phyloP scores from a whole-genome alignment of 2,329 filamentous ascomycete genomes.

The Tolypocladium nubicola region DNA sequence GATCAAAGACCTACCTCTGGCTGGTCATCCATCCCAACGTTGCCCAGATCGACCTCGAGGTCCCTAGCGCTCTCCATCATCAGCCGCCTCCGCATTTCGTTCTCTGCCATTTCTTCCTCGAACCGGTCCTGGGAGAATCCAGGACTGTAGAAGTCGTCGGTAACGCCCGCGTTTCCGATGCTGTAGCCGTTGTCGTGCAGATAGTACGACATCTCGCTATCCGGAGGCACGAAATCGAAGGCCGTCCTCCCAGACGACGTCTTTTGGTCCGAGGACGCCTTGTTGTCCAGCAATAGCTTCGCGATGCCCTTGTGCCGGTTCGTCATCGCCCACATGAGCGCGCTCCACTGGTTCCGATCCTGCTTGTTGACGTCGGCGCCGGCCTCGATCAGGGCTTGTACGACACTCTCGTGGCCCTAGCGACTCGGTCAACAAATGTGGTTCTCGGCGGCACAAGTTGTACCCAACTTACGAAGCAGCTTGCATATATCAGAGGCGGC shows the following conservation, averaged over 20 bases:
- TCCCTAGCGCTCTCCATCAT: slow-evolving; percentile 99
- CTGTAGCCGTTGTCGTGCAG: slow-evolving; percentile 89
- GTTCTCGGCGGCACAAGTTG: slow-evolving; percentile 1
- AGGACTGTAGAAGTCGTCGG: slow-evolving; percentile 87
- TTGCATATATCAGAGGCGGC: slow-evolving; percentile 92
- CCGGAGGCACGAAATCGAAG: slow-evolving; percentile 88
- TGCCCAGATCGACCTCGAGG: slow-evolving; percentile 90
- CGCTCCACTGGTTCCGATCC: slow-evolving; percentile 94
- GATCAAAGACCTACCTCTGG: slow-evolving; percentile 56
- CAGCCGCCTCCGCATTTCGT: slow-evolving; percentile 87
- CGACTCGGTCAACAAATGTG: slow-evolving; percentile 1
- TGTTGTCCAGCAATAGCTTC: slow-evolving; percentile 83
- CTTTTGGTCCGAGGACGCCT: slow-evolving; percentile 90
- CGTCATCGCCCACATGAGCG: slow-evolving; percentile 99
- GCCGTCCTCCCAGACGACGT: slow-evolving; percentile 89
- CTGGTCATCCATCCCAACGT: slow-evolving; percentile 90
- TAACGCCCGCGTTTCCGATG: slow-evolving; percentile 68
- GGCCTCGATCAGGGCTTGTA: slow-evolving; percentile 71
- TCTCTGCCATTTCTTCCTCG: slow-evolving; percentile 95
- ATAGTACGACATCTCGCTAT: slow-evolving; percentile 95
- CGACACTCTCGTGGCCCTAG: slow-evolving; percentile 81
- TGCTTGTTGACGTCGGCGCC: slow-evolving; percentile 87
- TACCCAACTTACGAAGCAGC: slow-evolving; percentile 70
- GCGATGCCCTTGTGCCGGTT: slow-evolving; percentile 95
- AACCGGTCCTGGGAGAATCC: slow-evolving; percentile 90